Conservation (phyloP, 306 rosid genomes). For the Vigna unguiculata region DNA sequence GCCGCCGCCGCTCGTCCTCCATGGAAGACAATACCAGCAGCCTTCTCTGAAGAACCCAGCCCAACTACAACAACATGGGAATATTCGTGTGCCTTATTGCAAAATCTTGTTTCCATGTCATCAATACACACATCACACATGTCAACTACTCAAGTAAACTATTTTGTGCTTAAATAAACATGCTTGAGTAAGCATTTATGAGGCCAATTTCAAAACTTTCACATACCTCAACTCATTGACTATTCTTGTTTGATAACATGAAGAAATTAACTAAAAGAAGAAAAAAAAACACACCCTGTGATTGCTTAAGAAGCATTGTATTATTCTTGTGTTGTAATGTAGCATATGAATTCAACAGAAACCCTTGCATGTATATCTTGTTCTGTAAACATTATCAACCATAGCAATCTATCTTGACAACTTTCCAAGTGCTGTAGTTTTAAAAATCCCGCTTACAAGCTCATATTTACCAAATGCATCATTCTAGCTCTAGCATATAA, state of each 20-base stretch:
- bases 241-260: too few relatives aligned
- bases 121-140: too few relatives aligned
- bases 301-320: not conserved
- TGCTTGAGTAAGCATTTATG: too few relatives aligned
- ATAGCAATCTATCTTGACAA: not conserved
- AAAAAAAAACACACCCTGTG: not conserved
- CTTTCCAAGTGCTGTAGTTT: not conserved
- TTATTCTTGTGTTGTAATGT: not conserved
- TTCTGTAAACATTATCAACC: not conserved
- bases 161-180: too few relatives aligned
- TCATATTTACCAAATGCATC: too few relatives aligned
- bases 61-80: not conserved
- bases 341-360: conserved; percentile 11
- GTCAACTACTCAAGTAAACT: too few relatives aligned
- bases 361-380: not conserved
- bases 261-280: too few relatives aligned
- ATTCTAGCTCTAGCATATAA: not conserved
- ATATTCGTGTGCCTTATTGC: not conserved
- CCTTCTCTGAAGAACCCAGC: conserved; percentile 38
- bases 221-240: too few relatives aligned
- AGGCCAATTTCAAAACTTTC: too few relatives aligned
- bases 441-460: not conserved
- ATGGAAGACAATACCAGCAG: conserved; percentile 31
- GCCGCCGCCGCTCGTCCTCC: conserved; percentile 55
- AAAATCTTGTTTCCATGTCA: too few relatives aligned